Percentiles rank a stretch among this genome's conserved stretches.
These are phyloP conservation scores for Mortierella sp. DNA, from an alignment of 371 early-diverging fungal genomes.

Conservation along the genomic window DNA sequence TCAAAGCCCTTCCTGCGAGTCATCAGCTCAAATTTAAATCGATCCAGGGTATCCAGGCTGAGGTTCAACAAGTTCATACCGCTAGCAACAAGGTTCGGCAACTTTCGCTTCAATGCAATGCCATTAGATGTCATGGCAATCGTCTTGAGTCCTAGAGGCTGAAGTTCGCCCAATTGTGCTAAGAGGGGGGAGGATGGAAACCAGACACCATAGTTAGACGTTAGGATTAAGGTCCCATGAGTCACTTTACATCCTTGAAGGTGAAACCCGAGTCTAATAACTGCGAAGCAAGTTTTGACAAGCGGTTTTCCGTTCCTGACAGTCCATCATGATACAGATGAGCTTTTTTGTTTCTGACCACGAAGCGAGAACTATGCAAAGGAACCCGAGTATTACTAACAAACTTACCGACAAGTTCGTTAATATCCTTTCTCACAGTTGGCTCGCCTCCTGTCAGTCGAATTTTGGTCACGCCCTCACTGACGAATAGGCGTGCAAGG, in stretches of 20 bases:
- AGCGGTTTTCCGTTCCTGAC: too few species aligned
- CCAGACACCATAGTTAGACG: too few species aligned
- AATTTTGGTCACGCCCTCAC: slow-evolving; percentile 91
- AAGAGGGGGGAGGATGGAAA: background rate
- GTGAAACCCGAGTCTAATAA: background rate
- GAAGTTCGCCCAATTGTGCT: slow-evolving; percentile 77
- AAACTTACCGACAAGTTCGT: slow-evolving; percentile 78
- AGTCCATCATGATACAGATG: too few species aligned
- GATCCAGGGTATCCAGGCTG: slow-evolving; percentile 91
- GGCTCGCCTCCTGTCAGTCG: slow-evolving; percentile 97
- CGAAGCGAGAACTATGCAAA: too few species aligned
- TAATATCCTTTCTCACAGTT: slow-evolving; percentile 90
- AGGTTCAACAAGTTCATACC: slow-evolving; percentile 92
- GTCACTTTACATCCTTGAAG: too few species aligned
- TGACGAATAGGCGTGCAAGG: slow-evolving; percentile 85
- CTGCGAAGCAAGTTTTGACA: background rate
- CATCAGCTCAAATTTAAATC: slow-evolving; percentile 87
- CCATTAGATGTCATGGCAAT: slow-evolving; percentile 96
- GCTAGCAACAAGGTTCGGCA: slow-evolving; percentile 71
- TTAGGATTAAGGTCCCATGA: background rate
- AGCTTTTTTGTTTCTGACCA: too few species aligned
- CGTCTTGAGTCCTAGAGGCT: slow-evolving; percentile 75
- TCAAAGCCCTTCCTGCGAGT: slow-evolving; percentile 88
- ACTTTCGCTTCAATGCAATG: slow-evolving; percentile 86
- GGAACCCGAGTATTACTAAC: background rate